phyloP scores from a whole-genome alignment of 1,284 basidiomycete species.

The Sanghuangporus sanghuang region DNA sequence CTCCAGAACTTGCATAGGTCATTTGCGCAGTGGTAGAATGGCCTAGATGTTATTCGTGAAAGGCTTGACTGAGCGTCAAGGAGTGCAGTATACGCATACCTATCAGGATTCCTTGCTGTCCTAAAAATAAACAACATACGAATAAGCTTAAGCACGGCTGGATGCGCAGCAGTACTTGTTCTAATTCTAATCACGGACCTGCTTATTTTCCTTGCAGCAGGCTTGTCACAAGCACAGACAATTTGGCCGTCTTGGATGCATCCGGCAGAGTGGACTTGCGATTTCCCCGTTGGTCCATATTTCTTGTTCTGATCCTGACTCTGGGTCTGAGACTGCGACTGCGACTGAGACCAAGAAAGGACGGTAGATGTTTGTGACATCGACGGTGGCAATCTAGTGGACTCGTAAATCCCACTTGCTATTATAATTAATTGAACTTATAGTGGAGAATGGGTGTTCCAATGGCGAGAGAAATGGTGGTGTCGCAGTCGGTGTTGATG shows the following conservation, averaged over 20 bases:
- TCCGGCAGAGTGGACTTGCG: conserved; percentile 2
- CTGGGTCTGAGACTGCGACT: background rate
- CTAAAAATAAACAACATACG: background rate
- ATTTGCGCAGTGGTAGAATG: conserved; percentile 9
- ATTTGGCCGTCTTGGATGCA: background rate
- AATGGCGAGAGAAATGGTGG: too few relatives aligned
- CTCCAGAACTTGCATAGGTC: conserved; percentile 9
- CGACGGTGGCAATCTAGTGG: too few relatives aligned
- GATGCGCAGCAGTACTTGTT: background rate
- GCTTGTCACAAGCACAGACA: background rate
- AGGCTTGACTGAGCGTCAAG: background rate
- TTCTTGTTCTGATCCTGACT: background rate
- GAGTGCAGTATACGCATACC: background rate
- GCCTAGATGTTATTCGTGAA: background rate
- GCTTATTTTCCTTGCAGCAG: background rate
- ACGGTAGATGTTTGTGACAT: too few relatives aligned
- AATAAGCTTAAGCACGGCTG: background rate
- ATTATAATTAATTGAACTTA: too few relatives aligned
- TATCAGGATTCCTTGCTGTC: background rate
- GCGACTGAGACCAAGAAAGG: background rate
- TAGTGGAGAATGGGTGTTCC: too few relatives aligned
- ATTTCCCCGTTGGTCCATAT: background rate
- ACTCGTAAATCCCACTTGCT: too few relatives aligned
- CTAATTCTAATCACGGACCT: background rate
- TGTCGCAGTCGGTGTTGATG: too few relatives aligned